Base-by-base conservation (phyloP, 1,284 basidiomycete genomes). In the Phylloboletellus chloephorus region DNA sequence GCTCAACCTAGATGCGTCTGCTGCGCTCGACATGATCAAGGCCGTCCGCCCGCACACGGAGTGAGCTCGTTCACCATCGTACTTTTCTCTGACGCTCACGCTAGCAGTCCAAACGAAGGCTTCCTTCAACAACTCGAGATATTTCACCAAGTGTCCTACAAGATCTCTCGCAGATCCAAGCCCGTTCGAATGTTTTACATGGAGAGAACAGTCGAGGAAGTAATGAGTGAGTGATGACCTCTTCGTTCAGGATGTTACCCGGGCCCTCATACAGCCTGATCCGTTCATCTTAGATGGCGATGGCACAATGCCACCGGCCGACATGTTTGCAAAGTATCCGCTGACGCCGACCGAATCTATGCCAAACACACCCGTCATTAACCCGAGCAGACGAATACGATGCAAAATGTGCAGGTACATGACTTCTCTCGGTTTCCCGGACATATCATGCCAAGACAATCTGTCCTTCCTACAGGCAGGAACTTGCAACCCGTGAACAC, bases 351-450 rank as follows among this genome's bases (percentile, higher is more conserved):
- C 74, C 2, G 74, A 79, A 46, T 82, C 80, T 1, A 61, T 66
- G 2, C 77, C 82, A 0, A 65, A 72, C 3, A 81, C 83, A 0
- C 80, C 85, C 1, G 67, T 51, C 37, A 49, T 68, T 32, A 51
- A 48, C 38, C 67, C 65, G n/a, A 72, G 75, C 20, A 72, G 84
- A 31, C 70, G 77, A 39, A 88, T 96, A 49, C 71, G 92, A 48
- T 96, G 92, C 67, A 93, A 88, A 63, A 91, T 88, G 81, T 95
- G 92, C 69, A 73, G 89, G 83, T 83, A 42, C 35, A 69, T 51
- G 30, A 13, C 16, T 6, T 39, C 28, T 15, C 10, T 19, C 4
- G 2, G 8, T n/a, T n/a, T n/a, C n/a, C n/a, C n/a, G n/a, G n/a
- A n/a, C n/a, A n/a, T n/a, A n/a, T n/a, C 11, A 31, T 38, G 36